Base-by-base conservation (phyloP, 345 rosid species). In the Cardamine occulta region DNA sequence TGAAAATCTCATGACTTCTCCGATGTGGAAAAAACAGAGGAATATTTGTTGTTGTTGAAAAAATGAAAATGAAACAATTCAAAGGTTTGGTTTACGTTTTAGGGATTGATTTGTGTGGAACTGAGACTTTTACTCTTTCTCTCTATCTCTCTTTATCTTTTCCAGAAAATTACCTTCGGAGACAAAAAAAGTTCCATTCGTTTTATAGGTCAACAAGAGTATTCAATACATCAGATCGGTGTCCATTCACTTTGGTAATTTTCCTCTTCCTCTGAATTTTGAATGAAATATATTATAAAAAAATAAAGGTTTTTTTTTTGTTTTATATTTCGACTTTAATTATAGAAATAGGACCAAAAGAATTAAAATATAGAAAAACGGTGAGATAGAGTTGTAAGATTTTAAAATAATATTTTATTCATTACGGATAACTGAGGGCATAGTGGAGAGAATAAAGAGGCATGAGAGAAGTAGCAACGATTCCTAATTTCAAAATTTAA, bases 1-100 rank as follows among this genome's bases (percentile, higher is more conserved):
- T 12, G 89, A 72, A 70, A 81, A 59, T 51, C 91, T 91, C 93
- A 90, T 88, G 63, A 15, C 59, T 26, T 74, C 13, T 55, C 4
- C 7, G 52, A 44, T 21, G 61, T 58, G 21, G 42, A 62, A 58
- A 8, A 69, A 32, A 62, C 85, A 85, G 82, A 2, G 74, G 47
- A 51, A 8, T 7, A 4, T 34, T 19, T 66, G 63, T 13, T 49
- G n/a, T 40, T 19, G 17, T 54, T 39, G 26, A 34, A 34, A 34
- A 34, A 34, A 34, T 34, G 83, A 82, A 82, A 81, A 54, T 18
- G 40, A 61, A 60, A 49, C 39, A 80, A 77, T 35, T 80, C 78
- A 82, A 31, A 79, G 51, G 37, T 49, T 63, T 66, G 59, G 19
- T 51, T 61, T 66, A 57, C 24, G 24, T 32, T 23, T 42, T 10